These are phyloP conservation scores for Botryotinia globosa DNA, from an alignment of 2,329 filamentous ascomycete genomes.

Conservation along the genomic window DNA sequence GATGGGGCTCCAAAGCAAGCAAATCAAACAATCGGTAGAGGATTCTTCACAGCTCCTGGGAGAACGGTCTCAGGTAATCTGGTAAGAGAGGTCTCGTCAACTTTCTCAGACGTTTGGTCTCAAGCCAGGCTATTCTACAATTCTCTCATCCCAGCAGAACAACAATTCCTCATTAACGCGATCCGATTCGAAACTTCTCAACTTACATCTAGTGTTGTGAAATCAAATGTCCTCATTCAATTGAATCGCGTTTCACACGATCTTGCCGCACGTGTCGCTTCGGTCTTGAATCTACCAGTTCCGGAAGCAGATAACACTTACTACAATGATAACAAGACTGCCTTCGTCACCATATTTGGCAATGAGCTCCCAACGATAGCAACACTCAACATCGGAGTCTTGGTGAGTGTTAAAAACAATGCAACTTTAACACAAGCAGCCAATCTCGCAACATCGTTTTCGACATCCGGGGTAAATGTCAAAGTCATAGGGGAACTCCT, in stretches of 20 bases:
- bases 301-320: constrained; percentile 59
- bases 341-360: constrained; percentile 58
- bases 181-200: constrained; percentile 69
- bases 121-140: constrained; percentile 74
- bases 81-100: constrained; percentile 56
- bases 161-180: constrained; percentile 70
- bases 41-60: constrained; percentile 67
- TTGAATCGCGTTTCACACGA: constrained; percentile 68
- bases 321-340: constrained; percentile 68
- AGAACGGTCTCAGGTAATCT: constrained; percentile 54
- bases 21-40: constrained; percentile 59
- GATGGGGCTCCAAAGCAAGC: constrained; percentile 62
- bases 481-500: constrained; percentile 61
- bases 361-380: constrained; percentile 57
- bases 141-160: constrained; percentile 61
- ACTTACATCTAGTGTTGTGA: constrained; percentile 55
- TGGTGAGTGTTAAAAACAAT: constrained; percentile 40
- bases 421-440: constrained; percentile 48
- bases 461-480: constrained; percentile 52
- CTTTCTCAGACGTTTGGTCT: constrained; percentile 70
- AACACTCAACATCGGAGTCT: constrained; percentile 61
- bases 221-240: constrained; percentile 64
- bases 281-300: constrained; percentile 56
- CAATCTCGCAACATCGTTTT: constrained; percentile 50
- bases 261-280: constrained; percentile 61